These are phyloP conservation scores for Sabuloglossum arenarium DNA, from an alignment of 495 filamentous ascomycete species.

Conservation along the genomic window DNA sequence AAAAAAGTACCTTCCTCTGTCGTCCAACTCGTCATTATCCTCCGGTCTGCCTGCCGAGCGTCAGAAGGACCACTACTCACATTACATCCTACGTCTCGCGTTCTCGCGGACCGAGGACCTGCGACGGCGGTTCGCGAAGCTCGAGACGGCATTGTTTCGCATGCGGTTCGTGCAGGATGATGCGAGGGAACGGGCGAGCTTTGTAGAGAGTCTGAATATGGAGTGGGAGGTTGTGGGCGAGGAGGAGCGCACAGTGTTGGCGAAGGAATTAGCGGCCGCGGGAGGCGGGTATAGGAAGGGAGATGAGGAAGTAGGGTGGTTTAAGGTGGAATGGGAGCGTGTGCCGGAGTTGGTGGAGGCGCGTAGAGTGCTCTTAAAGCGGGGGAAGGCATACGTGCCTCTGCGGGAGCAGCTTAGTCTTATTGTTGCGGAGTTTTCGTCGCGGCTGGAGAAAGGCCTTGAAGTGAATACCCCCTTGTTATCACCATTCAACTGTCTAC, in stretches of 20 bases:
- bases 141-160: conserved; percentile 76
- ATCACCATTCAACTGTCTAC: neutral
- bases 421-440: conserved; percentile 70
- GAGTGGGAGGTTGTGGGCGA: conserved; percentile 24
- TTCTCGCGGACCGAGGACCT: conserved; percentile 85
- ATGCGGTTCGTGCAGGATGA: conserved; percentile 57
- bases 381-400: conserved; percentile 82
- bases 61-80: conserved; percentile 91
- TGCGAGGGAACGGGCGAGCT: conserved; percentile 42
- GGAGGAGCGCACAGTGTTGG: conserved; percentile 16
- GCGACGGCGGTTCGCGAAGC: conserved; percentile 64
- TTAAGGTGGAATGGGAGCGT: conserved; percentile 85
- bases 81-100: conserved; percentile 89
- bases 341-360: conserved; percentile 79
- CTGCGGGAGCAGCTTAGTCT: conserved; percentile 66
- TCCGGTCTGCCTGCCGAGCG: conserved; percentile 45
- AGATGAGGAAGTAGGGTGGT: conserved; percentile 57
- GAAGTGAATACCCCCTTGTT: conserved; percentile 36
- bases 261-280: conserved; percentile 24
- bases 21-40: conserved; percentile 46
- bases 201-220: conserved; percentile 57
- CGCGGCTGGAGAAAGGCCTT: conserved; percentile 53
- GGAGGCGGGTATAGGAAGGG: conserved; percentile 30
- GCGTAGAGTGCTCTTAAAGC: conserved; percentile 52
- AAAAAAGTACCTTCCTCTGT: conserved; percentile 69